Evolutionary conservation across 805 yeast species (phyloP).

Genomic region (Vanderwaltozyma verrucispora): DNA sequence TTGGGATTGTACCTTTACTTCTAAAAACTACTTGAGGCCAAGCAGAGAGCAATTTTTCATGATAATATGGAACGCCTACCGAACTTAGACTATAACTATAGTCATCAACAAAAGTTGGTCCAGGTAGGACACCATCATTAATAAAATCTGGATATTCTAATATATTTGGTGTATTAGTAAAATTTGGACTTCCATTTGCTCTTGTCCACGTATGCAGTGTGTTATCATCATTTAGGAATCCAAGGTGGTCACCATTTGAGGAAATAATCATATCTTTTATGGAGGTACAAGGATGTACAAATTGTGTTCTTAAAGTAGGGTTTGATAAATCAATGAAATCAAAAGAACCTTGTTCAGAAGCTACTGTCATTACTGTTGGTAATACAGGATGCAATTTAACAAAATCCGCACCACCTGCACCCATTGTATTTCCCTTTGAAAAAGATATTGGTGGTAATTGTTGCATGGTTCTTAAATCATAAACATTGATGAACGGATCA

Average conservation of each 20-base stretch:
- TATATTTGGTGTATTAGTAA: slow-evolving; percentile 30
- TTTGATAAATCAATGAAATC: slow-evolving; percentile 78
- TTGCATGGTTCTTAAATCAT: slow-evolving; percentile 63
- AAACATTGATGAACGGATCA: slow-evolving; percentile 78
- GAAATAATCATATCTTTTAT: slow-evolving; percentile 28
- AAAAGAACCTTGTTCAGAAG: slow-evolving; percentile 69
- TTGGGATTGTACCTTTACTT: slow-evolving; percentile 51
- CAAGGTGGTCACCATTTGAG: slow-evolving; percentile 64
- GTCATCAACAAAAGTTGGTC: slow-evolving; percentile 32
- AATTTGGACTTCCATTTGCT: slow-evolving; percentile 8
- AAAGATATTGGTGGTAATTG: slow-evolving; percentile 74
- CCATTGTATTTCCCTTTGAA: slow-evolving; percentile 36
- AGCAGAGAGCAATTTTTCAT: slow-evolving; percentile 63
- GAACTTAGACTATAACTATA: slow-evolving; percentile 48
- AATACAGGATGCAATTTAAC: slow-evolving; percentile 80
- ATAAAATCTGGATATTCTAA: slow-evolving; percentile 47
- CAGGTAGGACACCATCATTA: slow-evolving; percentile 25
- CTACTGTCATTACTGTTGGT: slow-evolving; percentile 64
- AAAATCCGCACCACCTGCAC: slow-evolving; percentile 72
- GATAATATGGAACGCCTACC: slow-evolving; percentile 82
- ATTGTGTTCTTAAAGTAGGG: slow-evolving; percentile 40
- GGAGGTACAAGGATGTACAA: slow-evolving; percentile 28
- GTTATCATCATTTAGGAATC: slow-evolving; percentile 56
- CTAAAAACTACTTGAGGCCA: slow-evolving; percentile 63
- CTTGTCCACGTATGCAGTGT: slow-evolving; percentile 32